phyloP scores from a whole-genome alignment of 1,284 basidiomycete species.

The Puccinia brachypodii region DNA sequence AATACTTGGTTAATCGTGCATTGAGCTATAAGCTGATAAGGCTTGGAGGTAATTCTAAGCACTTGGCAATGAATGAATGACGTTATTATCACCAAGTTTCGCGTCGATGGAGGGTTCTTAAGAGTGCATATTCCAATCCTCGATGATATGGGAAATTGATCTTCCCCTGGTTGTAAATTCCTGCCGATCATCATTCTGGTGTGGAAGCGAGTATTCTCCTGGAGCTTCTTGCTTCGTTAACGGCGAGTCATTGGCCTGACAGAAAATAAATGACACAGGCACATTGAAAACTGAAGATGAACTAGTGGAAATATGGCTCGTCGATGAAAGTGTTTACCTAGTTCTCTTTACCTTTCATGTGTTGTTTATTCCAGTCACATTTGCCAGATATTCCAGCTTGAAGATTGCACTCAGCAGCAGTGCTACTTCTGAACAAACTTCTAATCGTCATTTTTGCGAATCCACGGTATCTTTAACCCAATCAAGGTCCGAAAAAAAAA shows the following conservation, averaged over 20 bases:
- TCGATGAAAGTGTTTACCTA: conserved; percentile 7
- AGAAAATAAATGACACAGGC: not conserved
- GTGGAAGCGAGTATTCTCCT: conserved; percentile 2
- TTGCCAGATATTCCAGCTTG: conserved; percentile 13
- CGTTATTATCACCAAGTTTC: not conserved
- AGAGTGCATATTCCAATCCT: not conserved
- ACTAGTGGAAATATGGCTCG: not conserved
- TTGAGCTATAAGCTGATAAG: conserved; percentile 3
- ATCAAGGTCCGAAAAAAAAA: conserved; percentile 9
- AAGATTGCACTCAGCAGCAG: conserved; percentile 10
- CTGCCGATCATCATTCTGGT: not conserved
- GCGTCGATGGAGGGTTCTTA: not conserved
- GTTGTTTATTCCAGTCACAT: not conserved
- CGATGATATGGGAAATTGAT: not conserved
- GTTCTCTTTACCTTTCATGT: not conserved
- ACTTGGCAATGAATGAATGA: not conserved
- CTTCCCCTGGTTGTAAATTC: conserved; percentile 3
- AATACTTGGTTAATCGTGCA: not conserved
- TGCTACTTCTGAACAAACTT: not conserved
- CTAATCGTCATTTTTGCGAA: not conserved
- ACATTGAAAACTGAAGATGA: not conserved
- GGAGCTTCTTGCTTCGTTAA: not conserved
- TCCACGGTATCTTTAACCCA: conserved; percentile 4
- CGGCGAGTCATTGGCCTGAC: not conserved
- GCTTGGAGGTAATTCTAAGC: not conserved